These are phyloP conservation scores for Hydnum rufescens DNA, from an alignment of 768 basidiomycete species.

Conservation along the genomic window DNA sequence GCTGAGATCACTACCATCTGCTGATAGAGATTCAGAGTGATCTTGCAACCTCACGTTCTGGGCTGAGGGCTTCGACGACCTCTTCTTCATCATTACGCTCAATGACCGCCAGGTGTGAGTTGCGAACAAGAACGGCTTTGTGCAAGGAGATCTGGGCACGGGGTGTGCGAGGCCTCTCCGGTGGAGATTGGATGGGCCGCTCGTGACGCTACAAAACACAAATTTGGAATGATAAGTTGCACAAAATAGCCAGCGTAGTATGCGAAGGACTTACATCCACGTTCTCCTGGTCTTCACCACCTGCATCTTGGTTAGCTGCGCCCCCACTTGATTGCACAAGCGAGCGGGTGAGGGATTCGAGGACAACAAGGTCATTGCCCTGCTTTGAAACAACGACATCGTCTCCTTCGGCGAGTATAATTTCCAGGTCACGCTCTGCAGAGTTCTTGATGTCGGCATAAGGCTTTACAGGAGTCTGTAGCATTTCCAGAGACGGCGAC, in stretches of 20 bases:
- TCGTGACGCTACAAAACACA: not conserved
- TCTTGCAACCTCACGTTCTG: slow-evolving; percentile 3
- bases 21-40: slow-evolving; percentile 4
- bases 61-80: slow-evolving; percentile 8
- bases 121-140: slow-evolving; percentile 10
- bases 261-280: not conserved
- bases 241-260: too few relatives aligned
- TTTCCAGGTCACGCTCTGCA: slow-evolving; percentile 17
- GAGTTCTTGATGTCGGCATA: not conserved
- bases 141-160: slow-evolving; percentile 4
- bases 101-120: slow-evolving; percentile 5
- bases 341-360: slow-evolving; percentile 32
- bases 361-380: slow-evolving; percentile 47
- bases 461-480: slow-evolving; percentile 30
- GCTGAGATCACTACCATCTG: not conserved
- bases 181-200: not conserved
- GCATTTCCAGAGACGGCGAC: slow-evolving; percentile 25
- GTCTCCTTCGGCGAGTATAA: slow-evolving; percentile 34
- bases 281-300: not conserved
- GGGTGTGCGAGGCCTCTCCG: not conserved
- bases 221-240: not conserved
- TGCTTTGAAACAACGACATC: slow-evolving; percentile 50
- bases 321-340: too few relatives aligned
- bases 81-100: slow-evolving; percentile 8
- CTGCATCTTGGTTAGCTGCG: not conserved